Conservation (phyloP, 352 stramenopile species). For the Thalassiosira delicatula region DNA sequence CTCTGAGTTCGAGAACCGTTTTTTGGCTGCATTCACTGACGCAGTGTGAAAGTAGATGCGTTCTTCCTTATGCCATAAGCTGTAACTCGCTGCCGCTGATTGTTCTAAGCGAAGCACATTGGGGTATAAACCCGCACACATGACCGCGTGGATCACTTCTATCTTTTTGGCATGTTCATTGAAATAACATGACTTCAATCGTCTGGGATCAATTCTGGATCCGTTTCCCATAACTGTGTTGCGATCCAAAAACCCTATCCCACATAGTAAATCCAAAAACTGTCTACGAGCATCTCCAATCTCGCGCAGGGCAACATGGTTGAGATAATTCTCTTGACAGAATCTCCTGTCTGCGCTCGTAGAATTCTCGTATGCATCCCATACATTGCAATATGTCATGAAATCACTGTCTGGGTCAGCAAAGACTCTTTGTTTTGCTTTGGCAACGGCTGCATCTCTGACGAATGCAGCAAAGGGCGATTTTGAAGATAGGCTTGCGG, state of each 20-base stretch:
- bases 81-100: slow-evolving; percentile 19
- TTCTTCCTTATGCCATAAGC: slow-evolving; percentile 70
- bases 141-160: slow-evolving; percentile 69
- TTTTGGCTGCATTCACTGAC: slow-evolving; percentile 68
- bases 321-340: slow-evolving; percentile 76
- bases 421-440: slow-evolving; percentile 69
- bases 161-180: slow-evolving; percentile 61
- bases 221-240: too few relatives aligned
- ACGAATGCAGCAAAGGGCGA: slow-evolving; percentile 72
- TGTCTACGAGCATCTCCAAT: slow-evolving; percentile 66
- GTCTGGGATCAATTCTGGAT: slow-evolving; percentile 20
- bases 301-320: slow-evolving; percentile 63
- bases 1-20: slow-evolving; percentile 35
- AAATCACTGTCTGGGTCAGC: slow-evolving; percentile 75
- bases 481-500: slow-evolving; percentile 71
- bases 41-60: slow-evolving; percentile 70
- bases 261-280: slow-evolving; percentile 71
- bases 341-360: slow-evolving; percentile 45
- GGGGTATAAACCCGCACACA: slow-evolving; percentile 79
- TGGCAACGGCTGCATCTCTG: slow-evolving; percentile 59
- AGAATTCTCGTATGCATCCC: slow-evolving; percentile 62
- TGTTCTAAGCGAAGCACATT: slow-evolving; percentile 70
- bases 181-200: slow-evolving; percentile 25
- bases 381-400: slow-evolving; percentile 75
- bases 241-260: slow-evolving; percentile 78